Base-by-base conservation (phyloP, 2,329 filamentous ascomycete genomes). In the Penicillium italicum region DNA sequence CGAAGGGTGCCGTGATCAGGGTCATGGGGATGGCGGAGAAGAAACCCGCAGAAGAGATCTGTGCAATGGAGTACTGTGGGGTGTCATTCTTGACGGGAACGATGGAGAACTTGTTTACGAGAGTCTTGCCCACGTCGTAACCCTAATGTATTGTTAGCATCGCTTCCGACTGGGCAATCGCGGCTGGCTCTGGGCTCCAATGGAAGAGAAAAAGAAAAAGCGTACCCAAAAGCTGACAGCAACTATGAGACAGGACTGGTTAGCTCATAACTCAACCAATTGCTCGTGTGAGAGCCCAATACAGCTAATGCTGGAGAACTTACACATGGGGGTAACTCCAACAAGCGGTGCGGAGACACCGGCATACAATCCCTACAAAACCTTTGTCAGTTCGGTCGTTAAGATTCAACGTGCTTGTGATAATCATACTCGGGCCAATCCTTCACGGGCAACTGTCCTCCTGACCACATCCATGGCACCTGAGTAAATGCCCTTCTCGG, bases 11-110 rank as follows among this genome's bases (percentile, higher is more conserved):
- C n/a, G 94, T 97, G 79, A 99, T 97, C 75, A 90, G 77, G 4
- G 94, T 99, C 91, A 96, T 96, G 69, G 94, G 94, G 57, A 99
- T 89, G 58, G 94, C 94, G 70, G 90, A 96, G 84, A 99, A 95
- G 85, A 97, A 97, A 62, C 94, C 94, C 14, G 94, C 94, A 34
- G 90, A 84, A 33, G 90, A 94, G 76, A 95, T 86, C 75, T 99
- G 94, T 41, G 81, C 88, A 69, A 97, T 91, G 56, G 86, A 85
- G 77, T 90, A 90, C 65, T 87, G 84, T 50, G 83, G 74, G 16
- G 73, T 76, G 62, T 74, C 79, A 74, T 90, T 85, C 63, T 86
- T 79, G 55, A 85, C 66, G n/a, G 75, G 73, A 56, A 87, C 85
- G 16, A 82, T 80, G 33, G 86, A 87, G 64, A 88, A 76, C 59